Evolutionary conservation across 202 grass and related monocot species (phyloP).

Genomic region (Musa balbisiana): DNA sequence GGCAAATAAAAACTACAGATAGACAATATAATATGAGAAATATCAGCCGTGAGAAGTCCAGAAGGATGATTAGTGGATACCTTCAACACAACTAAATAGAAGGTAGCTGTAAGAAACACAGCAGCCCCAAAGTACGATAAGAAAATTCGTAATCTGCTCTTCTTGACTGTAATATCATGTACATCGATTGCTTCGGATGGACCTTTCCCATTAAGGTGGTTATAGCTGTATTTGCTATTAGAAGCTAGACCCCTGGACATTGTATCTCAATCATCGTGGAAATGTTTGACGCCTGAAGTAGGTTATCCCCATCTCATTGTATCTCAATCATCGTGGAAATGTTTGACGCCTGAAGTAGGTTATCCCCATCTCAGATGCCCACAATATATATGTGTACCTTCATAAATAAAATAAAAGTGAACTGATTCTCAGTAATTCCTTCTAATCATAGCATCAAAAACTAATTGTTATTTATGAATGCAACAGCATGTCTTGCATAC

Average conservation of each 20-base stretch:
- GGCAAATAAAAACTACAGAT: not conserved
- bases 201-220: slow-evolving; percentile 16
- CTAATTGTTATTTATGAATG: not conserved
- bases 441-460: not conserved
- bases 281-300: not conserved
- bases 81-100: slow-evolving; percentile 31
- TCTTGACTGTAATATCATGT: slow-evolving; percentile 48
- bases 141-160: slow-evolving; percentile 31
- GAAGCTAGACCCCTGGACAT: slow-evolving; percentile 6
- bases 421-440: not conserved
- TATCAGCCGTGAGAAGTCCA: not conserved
- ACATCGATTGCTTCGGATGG: slow-evolving; percentile 33
- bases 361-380: not conserved
- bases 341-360: not conserved
- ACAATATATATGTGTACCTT: not conserved
- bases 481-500: not conserved
- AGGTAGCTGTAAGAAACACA: slow-evolving; percentile 35
- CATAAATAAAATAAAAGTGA: not conserved
- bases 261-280: not conserved
- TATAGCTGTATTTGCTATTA: slow-evolving; percentile 33
- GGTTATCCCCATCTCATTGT: not conserved
- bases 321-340: not conserved
- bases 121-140: slow-evolving; percentile 27
- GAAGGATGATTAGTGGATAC: slow-evolving; percentile 26
- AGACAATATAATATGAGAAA: no score